phyloP scores from a whole-genome alignment of 176 grass and related monocot genomes.

The Avena eriantha region DNA sequence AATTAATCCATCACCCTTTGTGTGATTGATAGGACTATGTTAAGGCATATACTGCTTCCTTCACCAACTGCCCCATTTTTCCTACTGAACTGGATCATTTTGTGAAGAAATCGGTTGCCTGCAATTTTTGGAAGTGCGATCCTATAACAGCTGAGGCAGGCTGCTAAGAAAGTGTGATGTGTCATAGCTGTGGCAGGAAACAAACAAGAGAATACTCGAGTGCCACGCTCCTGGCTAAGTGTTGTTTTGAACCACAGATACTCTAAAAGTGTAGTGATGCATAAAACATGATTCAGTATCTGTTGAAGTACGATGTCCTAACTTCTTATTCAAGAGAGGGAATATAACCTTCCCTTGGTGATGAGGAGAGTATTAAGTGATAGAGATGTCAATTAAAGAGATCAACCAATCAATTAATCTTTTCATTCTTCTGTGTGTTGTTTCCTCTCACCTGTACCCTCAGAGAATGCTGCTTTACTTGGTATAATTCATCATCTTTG shows the following conservation, averaged over 20 bases:
- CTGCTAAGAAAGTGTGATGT: neutral
- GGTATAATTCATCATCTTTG: slow-evolving; percentile 40
- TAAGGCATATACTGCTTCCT: neutral
- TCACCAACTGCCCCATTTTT: neutral
- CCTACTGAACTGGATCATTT: neutral
- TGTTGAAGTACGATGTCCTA: too few species aligned
- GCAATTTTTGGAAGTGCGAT: neutral
- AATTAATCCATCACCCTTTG: neutral
- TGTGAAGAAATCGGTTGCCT: neutral
- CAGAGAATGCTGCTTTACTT: neutral
- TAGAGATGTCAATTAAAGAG: too few species aligned
- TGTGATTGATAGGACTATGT: neutral
- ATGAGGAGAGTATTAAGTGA: too few species aligned
- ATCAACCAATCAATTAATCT: too few species aligned
- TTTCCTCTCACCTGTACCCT: neutral
- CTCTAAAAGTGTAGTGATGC: too few species aligned
- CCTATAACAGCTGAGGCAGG: neutral
- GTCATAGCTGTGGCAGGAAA: neutral
- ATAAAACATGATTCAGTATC: too few species aligned
- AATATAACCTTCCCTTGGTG: too few species aligned
- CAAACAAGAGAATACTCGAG: neutral
- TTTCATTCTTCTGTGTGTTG: slow-evolving; percentile 20
- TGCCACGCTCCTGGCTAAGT: too few species aligned
- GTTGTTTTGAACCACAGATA: too few species aligned
- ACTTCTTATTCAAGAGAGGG: too few species aligned